A percentile compares a stretch with the other conserved stretches of the same genome.
These are phyloP conservation scores for Chenopodium formosanum DNA, from an alignment of 148 eudicot species.

Conservation along the genomic window DNA sequence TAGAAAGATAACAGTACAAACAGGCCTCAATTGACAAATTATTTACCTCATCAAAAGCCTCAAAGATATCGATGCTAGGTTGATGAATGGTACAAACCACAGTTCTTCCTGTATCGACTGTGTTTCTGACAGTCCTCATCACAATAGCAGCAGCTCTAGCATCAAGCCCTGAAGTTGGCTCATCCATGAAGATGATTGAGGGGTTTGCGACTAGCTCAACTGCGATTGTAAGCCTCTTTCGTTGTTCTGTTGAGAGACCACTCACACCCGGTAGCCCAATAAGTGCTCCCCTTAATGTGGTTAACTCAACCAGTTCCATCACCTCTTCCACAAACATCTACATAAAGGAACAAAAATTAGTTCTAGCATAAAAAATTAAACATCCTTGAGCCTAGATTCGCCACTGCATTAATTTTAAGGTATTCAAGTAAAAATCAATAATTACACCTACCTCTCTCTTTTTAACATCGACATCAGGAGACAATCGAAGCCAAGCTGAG, in stretches of 20 bases:
- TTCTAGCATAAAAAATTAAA: not conserved
- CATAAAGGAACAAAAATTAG: not conserved
- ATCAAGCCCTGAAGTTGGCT: conserved; percentile 87
- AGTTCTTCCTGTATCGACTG: conserved; percentile 81
- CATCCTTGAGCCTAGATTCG: not conserved
- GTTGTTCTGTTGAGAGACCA: conserved; percentile 78
- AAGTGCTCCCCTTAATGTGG: conserved; percentile 45
- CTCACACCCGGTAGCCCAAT: conserved; percentile 68
- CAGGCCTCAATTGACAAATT: not conserved
- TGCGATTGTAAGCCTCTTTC: conserved; percentile 76
- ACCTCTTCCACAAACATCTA: conserved; percentile 71
- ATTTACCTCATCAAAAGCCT: conserved; percentile 80
- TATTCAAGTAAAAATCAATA: not conserved
- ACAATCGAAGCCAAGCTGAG: conserved; percentile 78
- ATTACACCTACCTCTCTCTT: conserved; percentile 53
- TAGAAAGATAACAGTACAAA: not conserved
- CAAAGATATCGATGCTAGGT: conserved; percentile 83
- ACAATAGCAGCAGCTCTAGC: conserved; percentile 87
- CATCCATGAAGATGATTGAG: conserved; percentile 86
- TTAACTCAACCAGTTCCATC: conserved; percentile 64
- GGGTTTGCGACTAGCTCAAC: conserved; percentile 85
- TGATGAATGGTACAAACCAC: conserved; percentile 90
- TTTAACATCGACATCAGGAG: conserved; percentile 50
- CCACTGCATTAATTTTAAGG: not conserved
- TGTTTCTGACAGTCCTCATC: conserved; percentile 82